A percentile compares a stretch with the other conserved stretches of the same genome.
Evolutionary conservation across 441 rosid genomes (phyloP).

Genomic region (Francoa sonchifolia): DNA sequence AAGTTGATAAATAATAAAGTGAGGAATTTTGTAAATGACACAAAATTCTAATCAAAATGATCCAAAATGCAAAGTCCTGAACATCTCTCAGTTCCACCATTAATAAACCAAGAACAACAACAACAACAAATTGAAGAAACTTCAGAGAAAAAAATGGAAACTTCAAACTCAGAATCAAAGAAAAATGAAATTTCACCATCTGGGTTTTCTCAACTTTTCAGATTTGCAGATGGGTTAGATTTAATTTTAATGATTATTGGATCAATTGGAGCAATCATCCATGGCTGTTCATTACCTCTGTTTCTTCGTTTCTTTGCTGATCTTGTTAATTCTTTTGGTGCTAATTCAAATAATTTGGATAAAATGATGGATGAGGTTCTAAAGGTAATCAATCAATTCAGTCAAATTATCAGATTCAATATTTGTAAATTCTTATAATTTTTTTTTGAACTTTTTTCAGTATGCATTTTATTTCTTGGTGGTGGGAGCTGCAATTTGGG

Average conservation of each 20-base stretch:
- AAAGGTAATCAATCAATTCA: slow-evolving; percentile 34
- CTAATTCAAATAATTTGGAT: slow-evolving; percentile 77
- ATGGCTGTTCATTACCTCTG: slow-evolving; percentile 87
- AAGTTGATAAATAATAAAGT: neutral
- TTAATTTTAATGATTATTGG: slow-evolving; percentile 92
- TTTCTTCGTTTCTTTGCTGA: slow-evolving; percentile 96
- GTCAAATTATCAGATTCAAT: neutral
- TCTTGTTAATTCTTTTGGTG: slow-evolving; percentile 97
- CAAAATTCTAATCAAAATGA: slow-evolving; percentile 89
- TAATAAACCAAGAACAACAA: slow-evolving; percentile 19
- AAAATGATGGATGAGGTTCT: slow-evolving; percentile 97
- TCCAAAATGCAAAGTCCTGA: slow-evolving; percentile 98
- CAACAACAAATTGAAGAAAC: slow-evolving; percentile 11
- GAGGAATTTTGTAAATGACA: slow-evolving; percentile 28
- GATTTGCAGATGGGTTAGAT: slow-evolving; percentile 95
- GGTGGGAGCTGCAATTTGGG: slow-evolving; percentile 99
- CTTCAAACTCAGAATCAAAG: slow-evolving; percentile 14
- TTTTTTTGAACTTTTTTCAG: slow-evolving; percentile 28
- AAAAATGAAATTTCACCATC: slow-evolving; percentile 50
- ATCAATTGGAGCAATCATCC: slow-evolving; percentile 84
- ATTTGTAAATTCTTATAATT: neutral
- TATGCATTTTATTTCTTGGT: slow-evolving; percentile 90
- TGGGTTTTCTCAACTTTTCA: slow-evolving; percentile 73
- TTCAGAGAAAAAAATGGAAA: slow-evolving; percentile 17
- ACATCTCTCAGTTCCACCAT: slow-evolving; percentile 44